These are phyloP conservation scores for Picea mariana DNA, from an alignment of 83 land plant genomes.

Conservation along the genomic window DNA sequence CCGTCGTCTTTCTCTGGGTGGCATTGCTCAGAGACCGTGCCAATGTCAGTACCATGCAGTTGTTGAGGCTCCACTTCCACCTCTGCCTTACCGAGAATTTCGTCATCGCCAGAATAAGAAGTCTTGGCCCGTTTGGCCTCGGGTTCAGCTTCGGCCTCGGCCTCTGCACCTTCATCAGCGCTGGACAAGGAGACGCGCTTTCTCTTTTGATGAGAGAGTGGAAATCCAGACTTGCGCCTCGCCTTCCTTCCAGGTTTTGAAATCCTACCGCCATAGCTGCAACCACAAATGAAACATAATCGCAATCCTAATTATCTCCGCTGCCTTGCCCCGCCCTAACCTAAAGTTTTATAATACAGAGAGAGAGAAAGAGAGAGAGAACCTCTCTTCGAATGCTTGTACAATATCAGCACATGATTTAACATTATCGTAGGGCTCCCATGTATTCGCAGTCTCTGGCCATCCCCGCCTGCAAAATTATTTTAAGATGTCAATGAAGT, in stretches of 20 bases:
- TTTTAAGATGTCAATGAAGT: background rate
- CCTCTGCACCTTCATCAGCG: background rate
- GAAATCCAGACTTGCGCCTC: conserved; percentile 5
- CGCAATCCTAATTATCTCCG: no score
- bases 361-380: background rate
- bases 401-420: conserved; percentile 49
- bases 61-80: no score
- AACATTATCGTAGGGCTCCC: conserved; percentile 71
- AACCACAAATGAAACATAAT: background rate
- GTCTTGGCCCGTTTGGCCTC: background rate
- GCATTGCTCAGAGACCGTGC: no score
- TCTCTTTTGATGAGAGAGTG: conserved; percentile 8
- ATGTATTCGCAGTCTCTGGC: conserved; percentile 72
- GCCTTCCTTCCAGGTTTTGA: conserved; percentile 12
- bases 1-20: background rate
- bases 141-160: background rate
- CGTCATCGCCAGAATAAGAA: background rate
- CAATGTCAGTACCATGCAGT: no score
- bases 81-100: background rate
- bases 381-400: conserved; percentile 67
- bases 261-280: background rate
- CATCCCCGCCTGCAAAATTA: conserved; percentile 60
- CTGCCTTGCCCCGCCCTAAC: background rate
- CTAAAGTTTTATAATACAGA: background rate
- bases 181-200: conserved; percentile 10